Evolutionary conservation across 768 basidiomycete genomes (phyloP).

Genomic region (Amanita rubescens): DNA sequence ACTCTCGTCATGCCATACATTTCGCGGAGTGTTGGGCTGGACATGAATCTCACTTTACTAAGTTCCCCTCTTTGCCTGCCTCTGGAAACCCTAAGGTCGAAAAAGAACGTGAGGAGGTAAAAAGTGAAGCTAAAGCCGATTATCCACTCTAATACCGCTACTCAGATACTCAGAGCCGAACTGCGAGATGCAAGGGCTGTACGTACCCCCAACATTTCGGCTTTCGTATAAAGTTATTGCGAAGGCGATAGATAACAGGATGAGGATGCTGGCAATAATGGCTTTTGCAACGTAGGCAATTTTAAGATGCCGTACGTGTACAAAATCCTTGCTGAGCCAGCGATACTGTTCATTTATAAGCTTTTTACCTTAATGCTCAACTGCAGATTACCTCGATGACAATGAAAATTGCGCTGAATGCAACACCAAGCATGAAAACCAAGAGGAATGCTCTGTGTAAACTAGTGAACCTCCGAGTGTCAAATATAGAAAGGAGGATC

Average conservation of each 20-base stretch:
- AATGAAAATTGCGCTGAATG: slow-evolving; percentile 67
- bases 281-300: slow-evolving; percentile 57
- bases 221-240: slow-evolving; percentile 40
- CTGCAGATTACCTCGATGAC: slow-evolving; percentile 46
- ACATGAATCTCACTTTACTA: slow-evolving; percentile 21
- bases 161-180: background rate
- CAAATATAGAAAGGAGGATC: slow-evolving; percentile 64
- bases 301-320: slow-evolving; percentile 34
- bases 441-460: slow-evolving; percentile 58
- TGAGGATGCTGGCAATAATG: slow-evolving; percentile 48
- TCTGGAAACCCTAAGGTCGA: slow-evolving; percentile 59
- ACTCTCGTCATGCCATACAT: slow-evolving; percentile 2
- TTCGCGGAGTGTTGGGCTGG: slow-evolving; percentile 6
- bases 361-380: background rate
- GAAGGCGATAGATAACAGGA: slow-evolving; percentile 58
- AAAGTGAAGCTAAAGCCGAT: slow-evolving; percentile 69
- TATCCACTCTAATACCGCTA: slow-evolving; percentile 68
- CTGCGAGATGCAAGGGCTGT: too few species aligned
- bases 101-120: slow-evolving; percentile 66
- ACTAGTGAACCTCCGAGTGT: slow-evolving; percentile 46
- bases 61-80: slow-evolving; percentile 44
- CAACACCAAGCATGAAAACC: slow-evolving; percentile 68
- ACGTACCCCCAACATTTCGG: slow-evolving; percentile 43
- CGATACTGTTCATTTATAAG: slow-evolving; percentile 36
- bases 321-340: slow-evolving; percentile 56